Percentiles rank a stretch among this genome's conserved stretches.
Conservation (phyloP, 108 stramenopile genomes). For the Schizochytrium sp. region DNA sequence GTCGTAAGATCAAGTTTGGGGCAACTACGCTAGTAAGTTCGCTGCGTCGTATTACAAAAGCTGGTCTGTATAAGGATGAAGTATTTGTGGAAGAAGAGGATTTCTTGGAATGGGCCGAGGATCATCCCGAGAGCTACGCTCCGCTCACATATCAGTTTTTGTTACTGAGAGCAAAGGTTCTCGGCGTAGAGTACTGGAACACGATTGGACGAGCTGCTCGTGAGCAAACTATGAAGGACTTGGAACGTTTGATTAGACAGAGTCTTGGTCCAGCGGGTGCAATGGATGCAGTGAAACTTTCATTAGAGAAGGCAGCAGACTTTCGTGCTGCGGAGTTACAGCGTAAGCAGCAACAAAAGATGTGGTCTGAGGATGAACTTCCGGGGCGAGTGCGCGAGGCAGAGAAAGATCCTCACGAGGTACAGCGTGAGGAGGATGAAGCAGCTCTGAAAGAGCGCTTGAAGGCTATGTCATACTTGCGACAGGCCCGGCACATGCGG, state of each 20-base stretch:
- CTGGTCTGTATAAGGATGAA: not conserved
- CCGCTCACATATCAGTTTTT: not conserved
- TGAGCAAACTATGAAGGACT: not conserved
- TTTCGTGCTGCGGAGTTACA: conserved; percentile 15
- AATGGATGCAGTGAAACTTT: not conserved
- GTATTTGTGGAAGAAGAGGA: not conserved
- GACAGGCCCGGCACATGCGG: not conserved
- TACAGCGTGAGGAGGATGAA: not conserved
- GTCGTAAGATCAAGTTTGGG: not conserved
- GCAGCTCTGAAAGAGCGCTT: not conserved
- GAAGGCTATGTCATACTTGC: not conserved
- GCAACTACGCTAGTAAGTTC: not conserved
- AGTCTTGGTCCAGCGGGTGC: conserved; percentile 7
- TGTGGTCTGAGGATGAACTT: conserved; percentile 1
- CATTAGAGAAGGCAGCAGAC: conserved; percentile 12
- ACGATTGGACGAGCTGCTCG: conserved; percentile 4
- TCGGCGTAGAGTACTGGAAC: conserved; percentile 20
- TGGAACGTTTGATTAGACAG: not conserved
- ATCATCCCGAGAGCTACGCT: not conserved
- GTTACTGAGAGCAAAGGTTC: not conserved
- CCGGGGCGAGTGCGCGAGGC: conserved; percentile 1
- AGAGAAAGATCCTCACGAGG: not conserved
- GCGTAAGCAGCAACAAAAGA: conserved; percentile 38
- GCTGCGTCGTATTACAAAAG: not conserved
- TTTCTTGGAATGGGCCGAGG: conserved; percentile 20